phyloP scores from a whole-genome alignment of 2,329 filamentous ascomycete species.

The Cladobotryum mycophilum region DNA sequence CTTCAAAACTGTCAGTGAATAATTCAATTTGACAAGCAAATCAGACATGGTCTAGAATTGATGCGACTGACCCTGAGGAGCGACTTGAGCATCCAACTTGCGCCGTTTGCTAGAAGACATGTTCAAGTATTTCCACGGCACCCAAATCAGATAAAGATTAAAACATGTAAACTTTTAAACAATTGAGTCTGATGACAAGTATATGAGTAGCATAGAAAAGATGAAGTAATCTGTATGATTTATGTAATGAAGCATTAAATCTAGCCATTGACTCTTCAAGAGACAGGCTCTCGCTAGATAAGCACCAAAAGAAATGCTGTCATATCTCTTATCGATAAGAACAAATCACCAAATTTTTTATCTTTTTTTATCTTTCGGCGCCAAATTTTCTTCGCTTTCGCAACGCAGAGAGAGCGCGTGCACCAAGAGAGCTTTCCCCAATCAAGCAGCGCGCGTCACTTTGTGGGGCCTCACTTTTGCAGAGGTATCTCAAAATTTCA shows the following conservation, averaged over 20 bases:
- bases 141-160: too few relatives aligned
- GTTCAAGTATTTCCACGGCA: constrained; percentile 10
- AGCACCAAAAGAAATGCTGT: background rate
- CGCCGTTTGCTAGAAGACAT: constrained; percentile 29
- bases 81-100: constrained; percentile 25
- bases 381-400: background rate
- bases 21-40: background rate
- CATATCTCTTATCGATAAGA: constrained; percentile 6
- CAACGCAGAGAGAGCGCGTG: background rate
- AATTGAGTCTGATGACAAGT: background rate
- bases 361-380: too few relatives aligned
- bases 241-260: too few relatives aligned
- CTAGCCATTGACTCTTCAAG: too few relatives aligned
- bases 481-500: constrained; percentile 12
- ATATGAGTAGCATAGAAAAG: background rate
- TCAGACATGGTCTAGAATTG: too few relatives aligned
- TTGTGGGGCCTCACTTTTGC: constrained; percentile 4
- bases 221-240: background rate
- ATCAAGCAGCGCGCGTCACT: constrained; percentile 7
- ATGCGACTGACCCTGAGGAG: constrained; percentile 24
- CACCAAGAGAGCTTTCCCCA: constrained; percentile 2
- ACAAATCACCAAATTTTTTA: constrained; percentile 4
- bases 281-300: too few relatives aligned
- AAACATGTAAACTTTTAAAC: too few relatives aligned
- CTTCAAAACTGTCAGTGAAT: constrained; percentile 3